phyloP scores from a whole-genome alignment of 208 protist genomes.

The Trypanosoma theileri region DNA sequence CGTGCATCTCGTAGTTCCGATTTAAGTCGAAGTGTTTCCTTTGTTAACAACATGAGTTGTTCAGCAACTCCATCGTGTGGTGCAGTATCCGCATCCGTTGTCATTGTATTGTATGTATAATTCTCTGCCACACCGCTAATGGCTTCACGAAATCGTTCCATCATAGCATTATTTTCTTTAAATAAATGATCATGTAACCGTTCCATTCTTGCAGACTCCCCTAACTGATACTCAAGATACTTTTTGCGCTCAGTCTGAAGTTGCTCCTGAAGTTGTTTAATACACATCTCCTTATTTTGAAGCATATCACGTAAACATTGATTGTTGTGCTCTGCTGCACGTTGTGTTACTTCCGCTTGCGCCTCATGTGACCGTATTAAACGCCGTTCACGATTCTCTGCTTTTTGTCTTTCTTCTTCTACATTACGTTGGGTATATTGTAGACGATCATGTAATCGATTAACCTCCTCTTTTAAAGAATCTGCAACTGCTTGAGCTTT shows the following conservation, averaged over 20 bases:
- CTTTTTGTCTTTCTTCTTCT: constrained; percentile 64
- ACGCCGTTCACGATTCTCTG: constrained; percentile 54
- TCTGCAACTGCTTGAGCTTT: constrained; percentile 30
- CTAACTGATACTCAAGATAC: constrained; percentile 65
- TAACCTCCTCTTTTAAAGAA: constrained; percentile 51
- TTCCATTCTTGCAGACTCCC: constrained; percentile 83
- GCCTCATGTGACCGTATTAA: constrained; percentile 64
- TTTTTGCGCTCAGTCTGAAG: constrained; percentile 74
- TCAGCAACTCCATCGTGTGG: constrained; percentile 27
- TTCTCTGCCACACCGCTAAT: constrained; percentile 58
- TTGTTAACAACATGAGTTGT: constrained; percentile 66
- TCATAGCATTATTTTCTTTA: constrained; percentile 80
- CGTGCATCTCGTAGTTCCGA: constrained; percentile 63
- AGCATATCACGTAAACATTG: constrained; percentile 76
- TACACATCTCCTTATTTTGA: constrained; percentile 65
- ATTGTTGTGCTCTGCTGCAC: constrained; percentile 80
- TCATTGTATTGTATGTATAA: constrained; percentile 11
- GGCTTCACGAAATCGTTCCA: constrained; percentile 75
- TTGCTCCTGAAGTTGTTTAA: constrained; percentile 72
- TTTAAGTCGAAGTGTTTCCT: constrained; percentile 66
- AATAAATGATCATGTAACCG: constrained; percentile 82
- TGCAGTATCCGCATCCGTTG: not conserved
- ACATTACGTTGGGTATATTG: constrained; percentile 55
- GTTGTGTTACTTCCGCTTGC: constrained; percentile 66
- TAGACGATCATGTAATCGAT: constrained; percentile 41